These are phyloP conservation scores for Conticribra guillardii DNA, from an alignment of 108 stramenopile genomes.

Conservation along the genomic window DNA sequence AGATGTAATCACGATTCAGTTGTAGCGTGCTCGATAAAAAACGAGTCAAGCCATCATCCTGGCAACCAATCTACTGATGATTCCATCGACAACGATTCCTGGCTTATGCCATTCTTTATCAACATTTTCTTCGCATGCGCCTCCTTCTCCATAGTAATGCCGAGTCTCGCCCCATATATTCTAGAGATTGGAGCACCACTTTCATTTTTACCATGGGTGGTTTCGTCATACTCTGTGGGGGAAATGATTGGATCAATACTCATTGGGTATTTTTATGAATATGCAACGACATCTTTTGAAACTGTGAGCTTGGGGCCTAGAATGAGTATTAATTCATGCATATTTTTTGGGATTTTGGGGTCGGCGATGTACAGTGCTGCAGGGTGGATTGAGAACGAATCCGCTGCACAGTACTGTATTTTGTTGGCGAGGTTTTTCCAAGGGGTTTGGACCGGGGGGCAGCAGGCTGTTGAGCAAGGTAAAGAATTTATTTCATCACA, in stretches of 20 bases:
- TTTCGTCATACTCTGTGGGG: constrained; percentile 39
- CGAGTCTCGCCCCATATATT: constrained; percentile 40
- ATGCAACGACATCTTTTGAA: constrained; percentile 15
- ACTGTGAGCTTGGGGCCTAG: constrained; percentile 34
- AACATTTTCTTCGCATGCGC: constrained; percentile 54
- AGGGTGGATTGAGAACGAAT: constrained; percentile 21
- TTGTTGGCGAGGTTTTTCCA: constrained; percentile 31
- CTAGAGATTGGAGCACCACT: constrained; percentile 36
- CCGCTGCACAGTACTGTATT: constrained; percentile 16
- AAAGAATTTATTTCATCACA: constrained; percentile 12
- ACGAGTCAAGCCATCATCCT: not conserved
- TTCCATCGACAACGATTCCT: not conserved
- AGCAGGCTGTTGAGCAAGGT: constrained; percentile 51
- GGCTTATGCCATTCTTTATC: constrained; percentile 47
- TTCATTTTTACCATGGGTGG: constrained; percentile 43
- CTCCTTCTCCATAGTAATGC: constrained; percentile 47
- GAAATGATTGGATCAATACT: constrained; percentile 49
- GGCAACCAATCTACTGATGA: constrained; percentile 2
- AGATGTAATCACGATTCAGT: not conserved
- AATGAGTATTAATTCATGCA: constrained; percentile 23
- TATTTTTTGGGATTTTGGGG: constrained; percentile 30
- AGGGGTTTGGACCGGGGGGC: constrained; percentile 53
- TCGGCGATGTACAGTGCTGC: constrained; percentile 32
- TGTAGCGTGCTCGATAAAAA: not conserved
- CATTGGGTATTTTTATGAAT: constrained; percentile 43